These are phyloP conservation scores for Petunia secreta DNA, from an alignment of 257 asterid species.

Conservation along the genomic window DNA sequence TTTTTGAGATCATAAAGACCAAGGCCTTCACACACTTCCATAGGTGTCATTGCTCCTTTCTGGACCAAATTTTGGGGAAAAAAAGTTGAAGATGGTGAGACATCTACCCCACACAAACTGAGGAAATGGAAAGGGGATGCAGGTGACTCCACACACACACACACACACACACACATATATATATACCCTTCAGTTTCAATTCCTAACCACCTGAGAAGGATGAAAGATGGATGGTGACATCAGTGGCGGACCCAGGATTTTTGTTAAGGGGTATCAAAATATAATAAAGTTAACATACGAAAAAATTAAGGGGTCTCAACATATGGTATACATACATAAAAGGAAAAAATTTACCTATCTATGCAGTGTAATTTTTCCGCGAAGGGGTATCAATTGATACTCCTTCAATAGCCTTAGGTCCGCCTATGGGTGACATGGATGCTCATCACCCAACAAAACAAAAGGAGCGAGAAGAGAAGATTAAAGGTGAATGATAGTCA, in stretches of 20 bases:
- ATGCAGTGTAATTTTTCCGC: no score
- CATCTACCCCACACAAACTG: not conserved
- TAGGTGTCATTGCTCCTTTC: slow-evolving; percentile 96
- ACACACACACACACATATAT: no score
- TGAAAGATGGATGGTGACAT: not conserved
- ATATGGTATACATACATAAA: no score
- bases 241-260: no score
- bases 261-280: no score
- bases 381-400: no score
- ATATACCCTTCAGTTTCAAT: not conserved
- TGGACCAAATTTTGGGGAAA: slow-evolving; percentile 30
- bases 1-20: slow-evolving; percentile 84
- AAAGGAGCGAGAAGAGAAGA: slow-evolving; percentile 3
- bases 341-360: no score
- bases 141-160: no score
- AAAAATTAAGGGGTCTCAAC: no score
- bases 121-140: not conserved
- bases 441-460: not conserved
- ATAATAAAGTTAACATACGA: no score
- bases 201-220: not conserved
- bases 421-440: no score
- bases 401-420: no score
- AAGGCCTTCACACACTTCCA: slow-evolving; percentile 91
- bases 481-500: not conserved
- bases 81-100: not conserved